Evolutionary conservation across 1,139 yeast genomes (phyloP), one percentile per base, ranked within the genome.

Genomic region (Ashbya aceris): DNA sequence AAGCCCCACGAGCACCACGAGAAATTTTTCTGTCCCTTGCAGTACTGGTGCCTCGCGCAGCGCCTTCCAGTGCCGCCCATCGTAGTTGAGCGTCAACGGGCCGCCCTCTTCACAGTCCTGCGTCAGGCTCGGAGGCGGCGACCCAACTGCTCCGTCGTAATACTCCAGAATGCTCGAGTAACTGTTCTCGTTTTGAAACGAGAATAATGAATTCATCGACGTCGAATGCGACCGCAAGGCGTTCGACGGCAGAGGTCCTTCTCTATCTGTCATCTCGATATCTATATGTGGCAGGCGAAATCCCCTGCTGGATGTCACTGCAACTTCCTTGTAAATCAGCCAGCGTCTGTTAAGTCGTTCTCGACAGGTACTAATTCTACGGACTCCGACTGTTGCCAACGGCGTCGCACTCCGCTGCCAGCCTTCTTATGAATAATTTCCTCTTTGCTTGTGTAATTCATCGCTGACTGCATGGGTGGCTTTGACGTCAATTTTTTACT

Each of bases 1-100:
- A 38, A 81, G 64, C 0, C 87, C 89, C 9, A 79, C 79, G 37
- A 80, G 58, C 42, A 81, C 67, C 11, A 77, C 60, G 10, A 70
- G 62, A 64, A 69, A 70, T 47, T 68, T 69, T 36, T 47, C 43
- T 11, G 12, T 17, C 6, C 14, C 17, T 14, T n/a, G 17, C 29
- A 14, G 9, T 6, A 17, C 29, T 6, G 37, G 12, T 20, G 20
- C 35, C 23, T 29, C 31, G 11, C 31, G 11, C 11, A n/a, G 13
- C 31, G 31, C 13, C 4, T 11, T n/a, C 20, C 35, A 12, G 20
- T 32, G 12, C 35, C 35, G 12, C 20, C 20, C n/a, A 12, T 11
- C 17, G 35, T 32, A 32, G 17, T 32, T 32, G 20, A 32, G 17
- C 13, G 35, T 32, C 13, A 32, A 13, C 20, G 35, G 35, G 14